These are phyloP conservation scores for Gigaspora rosea DNA, from an alignment of 192 early-diverging fungal genomes.

Conservation along the genomic window DNA sequence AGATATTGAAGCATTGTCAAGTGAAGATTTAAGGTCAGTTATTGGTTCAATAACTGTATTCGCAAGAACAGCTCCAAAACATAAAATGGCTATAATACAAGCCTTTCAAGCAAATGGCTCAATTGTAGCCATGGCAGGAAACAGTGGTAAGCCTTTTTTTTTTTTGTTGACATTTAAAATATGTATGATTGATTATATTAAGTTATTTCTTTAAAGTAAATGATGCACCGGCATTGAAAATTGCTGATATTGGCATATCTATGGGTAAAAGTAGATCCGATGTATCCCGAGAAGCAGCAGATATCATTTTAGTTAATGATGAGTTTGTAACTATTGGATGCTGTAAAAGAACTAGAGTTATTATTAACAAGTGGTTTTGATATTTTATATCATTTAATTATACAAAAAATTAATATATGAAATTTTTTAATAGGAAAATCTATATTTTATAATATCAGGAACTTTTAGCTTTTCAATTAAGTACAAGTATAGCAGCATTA, in stretches of 20 bases:
- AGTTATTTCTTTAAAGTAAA: conserved; percentile 68
- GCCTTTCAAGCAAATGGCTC: conserved; percentile 84
- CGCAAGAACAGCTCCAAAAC: conserved; percentile 80
- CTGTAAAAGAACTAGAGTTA: conserved; percentile 98
- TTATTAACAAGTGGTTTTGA: too few relatives aligned
- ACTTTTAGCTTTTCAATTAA: conserved; percentile 97
- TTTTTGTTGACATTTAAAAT: neutral
- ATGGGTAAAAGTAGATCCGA: too few relatives aligned
- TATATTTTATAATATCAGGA: conserved; percentile 98
- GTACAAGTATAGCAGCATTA: conserved; percentile 50
- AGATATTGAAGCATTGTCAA: conserved; percentile 69
- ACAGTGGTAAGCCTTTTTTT: conserved; percentile 58
- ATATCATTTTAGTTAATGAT: conserved; percentile 97
- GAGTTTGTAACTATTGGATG: conserved; percentile 90
- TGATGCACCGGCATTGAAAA: conserved; percentile 92
- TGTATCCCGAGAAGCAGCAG: conserved; percentile 72
- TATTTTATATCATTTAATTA: neutral
- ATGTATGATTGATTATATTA: neutral
- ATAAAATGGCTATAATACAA: conserved; percentile 92
- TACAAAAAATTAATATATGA: neutral
- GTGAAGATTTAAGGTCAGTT: conserved; percentile 62
- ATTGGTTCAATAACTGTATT: conserved; percentile 69
- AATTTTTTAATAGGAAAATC: conserved; percentile 65
- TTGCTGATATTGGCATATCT: conserved; percentile 95
- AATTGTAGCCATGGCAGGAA: conserved; percentile 97